Evolutionary conservation across 257 asterid genomes (phyloP), one percentile per base, ranked within the genome.

Genomic region (Solanum virginianum): DNA sequence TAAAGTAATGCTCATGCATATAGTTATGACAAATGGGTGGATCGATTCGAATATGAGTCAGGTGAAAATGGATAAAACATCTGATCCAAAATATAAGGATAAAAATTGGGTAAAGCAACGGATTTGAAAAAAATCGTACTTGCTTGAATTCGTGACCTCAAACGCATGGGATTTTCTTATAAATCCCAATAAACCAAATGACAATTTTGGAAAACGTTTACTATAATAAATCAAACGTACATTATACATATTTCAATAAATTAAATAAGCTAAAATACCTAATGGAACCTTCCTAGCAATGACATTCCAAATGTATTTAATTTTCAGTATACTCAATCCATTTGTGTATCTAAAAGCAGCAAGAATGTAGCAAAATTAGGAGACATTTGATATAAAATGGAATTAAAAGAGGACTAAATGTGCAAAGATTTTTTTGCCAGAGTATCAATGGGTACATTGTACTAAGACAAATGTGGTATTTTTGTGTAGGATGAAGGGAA

Each of bases 281-380:
- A 17, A 4, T 36, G 79, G 79, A 69, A 16, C 53, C 53, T 39
- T 69, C 79, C 39, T 69, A n/a, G 79, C 24, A 69, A 69, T 69
- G 26, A 0, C 79, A 4, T 36, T 36, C 24, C 7, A 36, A 32
- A 29, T 29, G 7, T 29, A 14, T 68, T 7, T 32, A 32, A 32
- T 32, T 36, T 15, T 22, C 2, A 69, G 26, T 16, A 17, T 36
- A 9, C 24, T 69, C 55, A 49, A 51, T 77, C 82, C 82, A 49
- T 24, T 51, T 51, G 10, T 45, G 59, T 77, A 77, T 77, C 47
- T 51, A 77, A 57, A 51, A 51, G 63, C 16, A 77, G 47, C 82
- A 77, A 36, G 20, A 51, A 24, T 83, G 90, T 83, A 71, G 72
- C 84, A 51, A 70, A 36, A 39, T 59, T 80, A 83, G 77, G 90